Conservation (phyloP, 306 rosid species). For the Bauhinia variegata region DNA sequence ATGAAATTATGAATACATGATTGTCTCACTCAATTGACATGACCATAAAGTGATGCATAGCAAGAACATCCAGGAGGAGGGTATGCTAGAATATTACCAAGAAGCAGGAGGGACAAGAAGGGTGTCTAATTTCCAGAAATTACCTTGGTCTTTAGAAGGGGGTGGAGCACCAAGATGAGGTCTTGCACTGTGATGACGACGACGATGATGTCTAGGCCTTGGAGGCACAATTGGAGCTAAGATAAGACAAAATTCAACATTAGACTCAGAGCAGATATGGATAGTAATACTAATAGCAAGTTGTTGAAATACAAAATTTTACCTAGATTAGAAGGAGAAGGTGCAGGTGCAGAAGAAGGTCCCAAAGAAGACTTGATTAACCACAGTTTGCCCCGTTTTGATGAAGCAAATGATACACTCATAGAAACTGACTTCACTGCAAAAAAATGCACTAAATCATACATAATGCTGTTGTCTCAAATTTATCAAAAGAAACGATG, state of each 20-base stretch:
- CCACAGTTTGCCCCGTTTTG: slow-evolving; percentile 41
- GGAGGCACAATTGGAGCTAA: slow-evolving; percentile 54
- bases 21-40: too few relatives aligned
- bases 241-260: slow-evolving; percentile 33
- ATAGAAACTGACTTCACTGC: slow-evolving; percentile 61
- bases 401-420: slow-evolving; percentile 50
- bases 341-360: slow-evolving; percentile 62
- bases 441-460: slow-evolving; percentile 29
- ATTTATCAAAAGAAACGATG: slow-evolving; percentile 12
- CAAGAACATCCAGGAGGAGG: too few relatives aligned
- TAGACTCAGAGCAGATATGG: slow-evolving; percentile 25
- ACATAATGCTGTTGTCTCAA: slow-evolving; percentile 3
- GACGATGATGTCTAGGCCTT: slow-evolving; percentile 36
- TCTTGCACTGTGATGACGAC: slow-evolving; percentile 42
- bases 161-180: slow-evolving; percentile 60
- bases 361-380: slow-evolving; percentile 45
- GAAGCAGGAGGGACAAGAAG: too few relatives aligned
- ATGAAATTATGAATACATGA: too few relatives aligned
- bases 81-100: too few relatives aligned
- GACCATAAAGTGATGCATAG: too few relatives aligned
- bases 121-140: slow-evolving; percentile 17
- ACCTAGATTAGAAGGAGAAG: too few relatives aligned
- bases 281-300: background rate
- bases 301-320: slow-evolving; percentile 16
- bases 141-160: slow-evolving; percentile 75